phyloP scores from a whole-genome alignment of 257 asterid species.

The Dorcoceras hygrometricum region DNA sequence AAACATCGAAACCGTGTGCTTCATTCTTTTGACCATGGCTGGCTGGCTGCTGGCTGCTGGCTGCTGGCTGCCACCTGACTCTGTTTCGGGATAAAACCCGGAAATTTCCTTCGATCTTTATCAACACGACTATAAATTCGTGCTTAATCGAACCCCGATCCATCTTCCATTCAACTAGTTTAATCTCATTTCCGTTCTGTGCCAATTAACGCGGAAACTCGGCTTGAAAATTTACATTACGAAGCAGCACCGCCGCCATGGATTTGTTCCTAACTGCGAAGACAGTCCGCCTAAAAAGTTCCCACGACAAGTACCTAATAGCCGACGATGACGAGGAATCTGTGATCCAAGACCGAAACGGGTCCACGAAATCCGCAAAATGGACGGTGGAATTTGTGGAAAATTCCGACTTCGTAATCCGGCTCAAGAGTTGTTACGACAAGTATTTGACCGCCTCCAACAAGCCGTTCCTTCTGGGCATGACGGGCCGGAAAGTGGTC shows the following conservation, averaged over 20 bases:
- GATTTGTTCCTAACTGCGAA: slow-evolving; percentile 58
- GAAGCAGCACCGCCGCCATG: slow-evolving; percentile 49
- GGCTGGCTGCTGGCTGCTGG: no score
- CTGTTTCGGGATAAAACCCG: not conserved
- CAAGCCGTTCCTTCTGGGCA: slow-evolving; percentile 60
- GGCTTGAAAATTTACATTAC: slow-evolving; percentile 10
- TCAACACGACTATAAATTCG: not conserved
- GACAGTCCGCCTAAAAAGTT: slow-evolving; percentile 55
- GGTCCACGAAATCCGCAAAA: slow-evolving; percentile 47
- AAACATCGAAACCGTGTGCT: not conserved
- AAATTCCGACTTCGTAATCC: slow-evolving; percentile 37
- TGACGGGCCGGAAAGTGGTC: slow-evolving; percentile 74
- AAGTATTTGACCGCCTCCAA: slow-evolving; percentile 73
- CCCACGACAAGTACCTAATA: slow-evolving; percentile 58
- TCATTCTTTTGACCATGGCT: not conserved
- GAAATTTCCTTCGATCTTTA: not conserved
- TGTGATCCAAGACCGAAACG: slow-evolving; percentile 54
- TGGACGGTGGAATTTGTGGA: slow-evolving; percentile 64
- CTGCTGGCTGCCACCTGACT: not conserved
- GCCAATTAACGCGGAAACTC: slow-evolving; percentile 14
- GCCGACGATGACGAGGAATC: slow-evolving; percentile 69
- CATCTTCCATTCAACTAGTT: no score
- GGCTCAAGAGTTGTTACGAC: slow-evolving; percentile 61
- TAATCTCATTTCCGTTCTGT: not conserved
- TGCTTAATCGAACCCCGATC: not conserved